Evolutionary conservation across 345 rosid species (phyloP), one percentile per base, ranked within the genome.

Genomic region (Kernera saxatilis): DNA sequence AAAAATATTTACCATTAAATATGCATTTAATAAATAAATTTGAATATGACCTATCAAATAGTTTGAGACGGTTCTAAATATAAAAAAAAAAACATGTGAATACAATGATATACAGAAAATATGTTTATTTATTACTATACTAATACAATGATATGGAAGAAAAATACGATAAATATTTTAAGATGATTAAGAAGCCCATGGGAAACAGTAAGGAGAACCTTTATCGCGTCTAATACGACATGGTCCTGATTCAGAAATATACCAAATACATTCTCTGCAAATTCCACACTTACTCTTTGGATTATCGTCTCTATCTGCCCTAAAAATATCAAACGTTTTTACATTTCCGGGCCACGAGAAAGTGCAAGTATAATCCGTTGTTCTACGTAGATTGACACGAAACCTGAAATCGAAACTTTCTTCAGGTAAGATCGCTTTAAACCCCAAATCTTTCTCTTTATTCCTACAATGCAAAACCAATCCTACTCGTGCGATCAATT

Each of bases 261-360:
- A 6, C 53, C 72, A 54, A 52, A 53, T 67, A 41, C 63, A 67
- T 29, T 40, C 30, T 29, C n/a, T 53, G n/a, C 72, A 67, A 2
- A 67, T 4, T 29, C n/a, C 19, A 39, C 30, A 67, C 29, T 1
- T 12, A 54, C 32, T 67, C 27, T 32, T 54, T 26, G 41, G 13
- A 52, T 1, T 54, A 30, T 53, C 63, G 11, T 67, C 63, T 54
- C 72, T 54, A 8, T 40, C 52, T 0, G 5, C 23, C 30, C 53
- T 68, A 43, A 68, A 68, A 6, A 41, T 55, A 22, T 54, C 72
- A 44, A 68, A 68, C 13, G 12, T 40, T 8, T 33, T 67, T 3
- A 12, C 12, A 39, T 27, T 18, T 39, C 32, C 64, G 3, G 54
- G 17, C 64, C 72, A 55, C 44, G 72, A 40, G 43, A 68, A 55